phyloP scores from a whole-genome alignment of 73 alveolate species.

The Tetrahymena elliotti region DNA sequence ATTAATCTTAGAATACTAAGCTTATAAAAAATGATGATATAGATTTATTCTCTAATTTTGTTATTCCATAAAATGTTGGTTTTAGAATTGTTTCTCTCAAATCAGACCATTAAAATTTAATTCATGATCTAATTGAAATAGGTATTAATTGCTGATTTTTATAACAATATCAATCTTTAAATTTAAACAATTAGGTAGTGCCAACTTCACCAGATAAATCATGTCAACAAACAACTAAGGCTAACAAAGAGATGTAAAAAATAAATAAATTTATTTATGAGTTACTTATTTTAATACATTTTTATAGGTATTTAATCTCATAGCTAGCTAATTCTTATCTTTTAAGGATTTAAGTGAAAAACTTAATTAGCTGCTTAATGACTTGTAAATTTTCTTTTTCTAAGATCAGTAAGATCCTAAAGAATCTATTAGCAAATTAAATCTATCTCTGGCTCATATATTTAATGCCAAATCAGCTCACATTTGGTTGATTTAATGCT shows the following conservation, averaged over 20 bases:
- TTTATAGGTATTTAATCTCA: background rate
- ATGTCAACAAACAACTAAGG: background rate
- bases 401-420: background rate
- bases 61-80: conserved; percentile 20
- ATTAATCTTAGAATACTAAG: background rate
- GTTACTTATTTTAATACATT: background rate
- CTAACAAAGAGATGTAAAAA: background rate
- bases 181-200: background rate
- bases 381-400: background rate
- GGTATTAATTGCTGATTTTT: background rate
- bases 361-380: background rate
- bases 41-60: conserved; percentile 31
- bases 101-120: conserved; percentile 3
- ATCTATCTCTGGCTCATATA: background rate
- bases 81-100: conserved; percentile 29
- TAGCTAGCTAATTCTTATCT: background rate
- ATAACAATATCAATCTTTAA: background rate
- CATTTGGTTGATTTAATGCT: background rate
- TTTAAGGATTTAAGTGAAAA: background rate
- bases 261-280: no score
- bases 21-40: conserved; percentile 29
- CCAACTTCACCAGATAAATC: background rate
- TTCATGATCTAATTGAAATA: conserved; percentile 15
- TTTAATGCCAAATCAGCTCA: background rate
- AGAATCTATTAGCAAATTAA: background rate